phyloP scores from a whole-genome alignment of 2,329 filamentous ascomycete genomes.

The Colletotrichum gloeosporioides region DNA sequence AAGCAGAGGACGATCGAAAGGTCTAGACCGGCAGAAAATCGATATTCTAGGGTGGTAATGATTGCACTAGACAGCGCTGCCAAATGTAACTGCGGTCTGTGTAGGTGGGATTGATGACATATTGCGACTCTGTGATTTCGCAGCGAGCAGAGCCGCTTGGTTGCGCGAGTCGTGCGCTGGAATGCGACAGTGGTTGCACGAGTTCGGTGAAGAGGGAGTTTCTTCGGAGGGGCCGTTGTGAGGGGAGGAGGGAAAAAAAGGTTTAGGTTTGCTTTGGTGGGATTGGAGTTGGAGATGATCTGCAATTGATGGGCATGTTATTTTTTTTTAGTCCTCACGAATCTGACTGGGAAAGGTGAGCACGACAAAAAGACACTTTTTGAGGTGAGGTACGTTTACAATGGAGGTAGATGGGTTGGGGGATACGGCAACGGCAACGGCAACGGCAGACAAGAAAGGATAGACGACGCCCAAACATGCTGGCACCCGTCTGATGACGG shows the following conservation, averaged over 20 bases:
- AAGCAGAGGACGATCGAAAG: neutral
- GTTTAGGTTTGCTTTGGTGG: neutral
- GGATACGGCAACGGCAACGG: neutral
- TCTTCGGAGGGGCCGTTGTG: neutral
- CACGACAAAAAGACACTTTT: neutral
- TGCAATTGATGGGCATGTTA: neutral
- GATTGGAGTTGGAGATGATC: neutral
- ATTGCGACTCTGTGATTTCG: neutral
- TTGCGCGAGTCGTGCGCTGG: neutral
- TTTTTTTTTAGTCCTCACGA: neutral
- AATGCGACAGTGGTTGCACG: neutral
- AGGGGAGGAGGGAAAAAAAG: neutral
- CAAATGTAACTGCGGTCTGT: neutral
- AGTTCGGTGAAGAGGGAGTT: neutral
- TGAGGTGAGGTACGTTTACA: neutral
- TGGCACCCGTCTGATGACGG: conserved; percentile 17
- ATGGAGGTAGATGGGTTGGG: neutral
- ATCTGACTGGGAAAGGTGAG: neutral
- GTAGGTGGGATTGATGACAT: neutral
- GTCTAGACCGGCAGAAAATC: neutral
- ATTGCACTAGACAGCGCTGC: neutral
- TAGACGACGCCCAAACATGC: neutral
- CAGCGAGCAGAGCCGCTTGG: neutral
- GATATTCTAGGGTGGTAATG: neutral
- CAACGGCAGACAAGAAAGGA: neutral